phyloP scores from a whole-genome alignment of 2,329 filamentous ascomycete species.

The Tolypocladium album region DNA sequence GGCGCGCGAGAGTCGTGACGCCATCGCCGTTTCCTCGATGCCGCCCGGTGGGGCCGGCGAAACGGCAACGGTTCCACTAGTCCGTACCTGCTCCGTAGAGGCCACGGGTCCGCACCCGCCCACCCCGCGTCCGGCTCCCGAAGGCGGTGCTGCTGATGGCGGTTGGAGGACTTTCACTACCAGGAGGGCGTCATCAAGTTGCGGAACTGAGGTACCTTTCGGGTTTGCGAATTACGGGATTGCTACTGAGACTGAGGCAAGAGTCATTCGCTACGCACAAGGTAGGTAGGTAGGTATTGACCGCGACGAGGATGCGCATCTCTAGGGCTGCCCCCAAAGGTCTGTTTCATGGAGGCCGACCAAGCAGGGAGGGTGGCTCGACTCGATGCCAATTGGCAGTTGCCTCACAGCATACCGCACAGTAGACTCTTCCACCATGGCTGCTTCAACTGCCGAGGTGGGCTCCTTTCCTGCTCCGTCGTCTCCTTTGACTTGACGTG shows the following conservation, averaged over 20 bases:
- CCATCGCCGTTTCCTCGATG: background rate
- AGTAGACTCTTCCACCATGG: slow-evolving; percentile 15
- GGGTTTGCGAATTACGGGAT: background rate
- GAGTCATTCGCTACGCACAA: background rate
- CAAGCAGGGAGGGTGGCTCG: background rate
- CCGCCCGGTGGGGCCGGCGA: background rate
- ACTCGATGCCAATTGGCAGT: background rate
- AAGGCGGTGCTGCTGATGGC: background rate
- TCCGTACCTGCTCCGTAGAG: no score
- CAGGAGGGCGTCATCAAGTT: no score
- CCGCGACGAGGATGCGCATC: background rate
- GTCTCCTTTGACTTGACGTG: slow-evolving; percentile 2
- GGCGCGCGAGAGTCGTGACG: background rate
- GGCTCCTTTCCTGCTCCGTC: background rate
- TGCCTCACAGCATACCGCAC: slow-evolving; percentile 13
- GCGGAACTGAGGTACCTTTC: background rate
- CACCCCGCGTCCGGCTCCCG: background rate
- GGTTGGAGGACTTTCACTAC: background rate
- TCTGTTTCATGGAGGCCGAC: background rate
- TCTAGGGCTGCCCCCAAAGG: background rate
- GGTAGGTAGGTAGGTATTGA: background rate
- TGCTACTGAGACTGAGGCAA: no score
- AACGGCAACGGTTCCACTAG: background rate
- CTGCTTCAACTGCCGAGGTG: slow-evolving; percentile 1
- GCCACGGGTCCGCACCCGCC: background rate